phyloP scores from a whole-genome alignment of 768 basidiomycete genomes.

The Cytidiella melzeri region DNA sequence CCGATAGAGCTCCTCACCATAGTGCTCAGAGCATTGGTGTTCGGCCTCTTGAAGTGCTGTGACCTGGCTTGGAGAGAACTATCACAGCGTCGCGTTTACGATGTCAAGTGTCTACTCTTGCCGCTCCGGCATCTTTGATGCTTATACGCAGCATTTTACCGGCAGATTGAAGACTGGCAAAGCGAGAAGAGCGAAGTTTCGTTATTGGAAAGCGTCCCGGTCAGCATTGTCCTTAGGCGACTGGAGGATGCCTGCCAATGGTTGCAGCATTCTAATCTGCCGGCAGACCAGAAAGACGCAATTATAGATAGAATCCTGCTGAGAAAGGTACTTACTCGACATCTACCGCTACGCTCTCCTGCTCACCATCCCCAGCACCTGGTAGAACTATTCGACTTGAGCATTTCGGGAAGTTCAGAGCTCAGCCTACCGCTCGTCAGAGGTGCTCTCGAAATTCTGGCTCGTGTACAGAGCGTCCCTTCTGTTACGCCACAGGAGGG shows the following conservation, averaged over 20 bases:
- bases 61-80: conserved; percentile 81
- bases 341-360: not conserved
- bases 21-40: conserved; percentile 60
- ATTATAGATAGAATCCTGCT: conserved; percentile 47
- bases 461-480: conserved; percentile 32
- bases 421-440: conserved; percentile 34
- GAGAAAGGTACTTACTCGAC: conserved; percentile 42
- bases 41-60: conserved; percentile 73
- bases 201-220: conserved; percentile 58
- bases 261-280: conserved; percentile 31
- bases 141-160: conserved; percentile 12
- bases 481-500: conserved; percentile 31
- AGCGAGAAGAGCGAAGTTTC: conserved; percentile 83
- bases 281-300: conserved; percentile 28
- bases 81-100: conserved; percentile 64
- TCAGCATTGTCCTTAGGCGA: conserved; percentile 42
- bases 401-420: conserved; percentile 32
- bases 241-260: conserved; percentile 60
- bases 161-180: conserved; percentile 83
- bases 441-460: conserved; percentile 36
- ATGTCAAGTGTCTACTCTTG: conserved; percentile 45
- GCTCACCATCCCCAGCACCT: conserved; percentile 31
- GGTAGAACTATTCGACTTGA: conserved; percentile 43
- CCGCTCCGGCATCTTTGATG: not conserved
- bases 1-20: conserved; percentile 60